Evolutionary conservation across 1,284 basidiomycete genomes (phyloP).

Genomic region (Sanghuangporus sanghuang): DNA sequence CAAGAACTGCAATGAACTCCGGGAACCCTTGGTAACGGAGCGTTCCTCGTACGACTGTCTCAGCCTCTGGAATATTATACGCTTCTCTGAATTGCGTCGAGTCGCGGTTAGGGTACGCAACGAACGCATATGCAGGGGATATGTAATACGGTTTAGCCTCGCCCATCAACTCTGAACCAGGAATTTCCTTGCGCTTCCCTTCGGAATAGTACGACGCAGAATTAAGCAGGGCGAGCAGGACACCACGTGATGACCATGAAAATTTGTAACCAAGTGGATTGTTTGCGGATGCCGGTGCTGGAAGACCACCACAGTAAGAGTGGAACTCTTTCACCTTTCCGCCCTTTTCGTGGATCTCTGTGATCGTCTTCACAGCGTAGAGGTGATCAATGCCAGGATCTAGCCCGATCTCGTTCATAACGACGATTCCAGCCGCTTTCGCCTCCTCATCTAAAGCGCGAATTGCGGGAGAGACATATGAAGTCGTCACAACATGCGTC

Average conservation of each 20-base stretch:
- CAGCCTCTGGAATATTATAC: constrained; percentile 92
- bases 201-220: constrained; percentile 77
- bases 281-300: constrained; percentile 83
- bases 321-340: constrained; percentile 97
- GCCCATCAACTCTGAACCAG: constrained; percentile 76
- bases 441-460: constrained; percentile 80
- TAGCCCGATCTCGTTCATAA: constrained; percentile 98
- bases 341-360: constrained; percentile 89
- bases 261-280: constrained; percentile 99
- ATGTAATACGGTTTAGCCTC: constrained; percentile 94
- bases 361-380: constrained; percentile 96
- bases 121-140: constrained; percentile 92
- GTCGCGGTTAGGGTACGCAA: constrained; percentile 97
- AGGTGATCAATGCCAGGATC: constrained; percentile 95
- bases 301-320: constrained; percentile 96
- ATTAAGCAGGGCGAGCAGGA: constrained; percentile 93
- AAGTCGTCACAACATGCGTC: constrained; percentile 95
- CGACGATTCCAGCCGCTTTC: constrained; percentile 87
- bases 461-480: constrained; percentile 91
- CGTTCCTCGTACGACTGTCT: constrained; percentile 91
- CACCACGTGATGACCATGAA: constrained; percentile 97
- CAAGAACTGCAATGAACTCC: constrained; percentile 89
- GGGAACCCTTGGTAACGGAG: constrained; percentile 98
- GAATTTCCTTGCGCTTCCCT: constrained; percentile 61
- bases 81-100: constrained; percentile 82